Conservation (phyloP, 495 filamentous ascomycete species). For the Hyaloscypha bicolor region DNA sequence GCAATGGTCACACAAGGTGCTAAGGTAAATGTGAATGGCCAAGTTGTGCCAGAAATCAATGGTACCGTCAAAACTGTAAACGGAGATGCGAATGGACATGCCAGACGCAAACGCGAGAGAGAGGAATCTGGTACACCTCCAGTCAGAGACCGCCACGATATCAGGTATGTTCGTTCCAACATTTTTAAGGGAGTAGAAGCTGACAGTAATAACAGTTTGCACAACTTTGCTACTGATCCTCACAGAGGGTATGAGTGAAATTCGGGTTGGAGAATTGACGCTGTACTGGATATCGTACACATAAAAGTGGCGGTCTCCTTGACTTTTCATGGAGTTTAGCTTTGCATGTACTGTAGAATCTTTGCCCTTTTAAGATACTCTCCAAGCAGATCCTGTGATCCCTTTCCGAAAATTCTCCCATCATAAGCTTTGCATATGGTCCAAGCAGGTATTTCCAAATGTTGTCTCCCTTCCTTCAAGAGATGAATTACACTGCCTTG, state of each 20-base stretch:
- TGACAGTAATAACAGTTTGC: constrained; percentile 20
- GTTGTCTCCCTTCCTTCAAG: too few species aligned
- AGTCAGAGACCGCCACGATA: constrained; percentile 36
- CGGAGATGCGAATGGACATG: constrained; percentile 27
- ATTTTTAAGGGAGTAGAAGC: background rate
- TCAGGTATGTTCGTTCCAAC: constrained; percentile 27
- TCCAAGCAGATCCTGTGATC: background rate
- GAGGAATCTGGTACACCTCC: constrained; percentile 25
- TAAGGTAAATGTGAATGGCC: constrained; percentile 56
- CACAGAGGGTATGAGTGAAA: constrained; percentile 26
- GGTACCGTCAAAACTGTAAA: constrained; percentile 16
- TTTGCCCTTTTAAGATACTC: too few species aligned
- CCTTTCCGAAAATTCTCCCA: background rate
- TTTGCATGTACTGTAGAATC: too few species aligned
- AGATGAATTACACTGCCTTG: too few species aligned
- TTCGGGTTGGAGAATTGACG: background rate
- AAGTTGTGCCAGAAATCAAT: constrained; percentile 33
- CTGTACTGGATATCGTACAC: constrained; percentile 1
- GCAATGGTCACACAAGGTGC: constrained; percentile 65
- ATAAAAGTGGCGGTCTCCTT: background rate
- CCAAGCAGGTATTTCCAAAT: too few species aligned
- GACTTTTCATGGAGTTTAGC: background rate
- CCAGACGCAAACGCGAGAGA: constrained; percentile 26
- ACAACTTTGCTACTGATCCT: constrained; percentile 33
- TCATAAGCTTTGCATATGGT: background rate